These are phyloP conservation scores for Dendrobium catenatum DNA, from an alignment of 106 monocot species.

Conservation along the genomic window DNA sequence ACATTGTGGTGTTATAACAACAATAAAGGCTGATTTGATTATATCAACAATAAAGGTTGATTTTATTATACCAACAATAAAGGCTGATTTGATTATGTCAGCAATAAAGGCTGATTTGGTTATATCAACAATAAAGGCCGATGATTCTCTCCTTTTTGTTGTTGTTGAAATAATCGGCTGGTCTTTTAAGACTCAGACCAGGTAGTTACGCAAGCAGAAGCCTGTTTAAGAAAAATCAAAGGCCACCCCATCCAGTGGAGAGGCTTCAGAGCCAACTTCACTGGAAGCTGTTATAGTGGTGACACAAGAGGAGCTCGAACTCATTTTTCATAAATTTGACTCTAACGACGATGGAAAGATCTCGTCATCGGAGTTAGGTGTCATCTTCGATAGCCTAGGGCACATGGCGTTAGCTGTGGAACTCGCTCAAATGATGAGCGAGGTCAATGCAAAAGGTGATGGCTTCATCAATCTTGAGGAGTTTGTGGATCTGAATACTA, in stretches of 20 bases:
- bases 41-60: too few species aligned
- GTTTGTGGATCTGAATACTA: conserved; percentile 35
- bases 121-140: too few species aligned
- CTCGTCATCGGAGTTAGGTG: conserved; percentile 22
- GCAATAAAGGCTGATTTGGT: too few species aligned
- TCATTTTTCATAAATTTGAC: conserved; percentile 23
- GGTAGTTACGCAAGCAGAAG: too few species aligned
- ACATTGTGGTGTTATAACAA: too few species aligned
- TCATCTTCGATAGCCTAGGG: conserved; percentile 15
- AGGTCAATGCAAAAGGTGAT: conserved; percentile 44
- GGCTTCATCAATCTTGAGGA: conserved; percentile 48
- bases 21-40: too few species aligned
- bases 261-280: background rate
- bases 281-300: background rate
- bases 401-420: conserved; percentile 24
- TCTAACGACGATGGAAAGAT: conserved; percentile 30
- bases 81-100: too few species aligned
- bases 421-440: conserved; percentile 35
- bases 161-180: too few species aligned
- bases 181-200: too few species aligned
- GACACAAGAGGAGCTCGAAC: conserved; percentile 1
- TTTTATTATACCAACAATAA: too few species aligned
- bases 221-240: background rate
- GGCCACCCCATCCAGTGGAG: background rate
- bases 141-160: too few species aligned